phyloP scores from a whole-genome alignment of 2,329 filamentous ascomycete genomes.

The Truncatella angustata region DNA sequence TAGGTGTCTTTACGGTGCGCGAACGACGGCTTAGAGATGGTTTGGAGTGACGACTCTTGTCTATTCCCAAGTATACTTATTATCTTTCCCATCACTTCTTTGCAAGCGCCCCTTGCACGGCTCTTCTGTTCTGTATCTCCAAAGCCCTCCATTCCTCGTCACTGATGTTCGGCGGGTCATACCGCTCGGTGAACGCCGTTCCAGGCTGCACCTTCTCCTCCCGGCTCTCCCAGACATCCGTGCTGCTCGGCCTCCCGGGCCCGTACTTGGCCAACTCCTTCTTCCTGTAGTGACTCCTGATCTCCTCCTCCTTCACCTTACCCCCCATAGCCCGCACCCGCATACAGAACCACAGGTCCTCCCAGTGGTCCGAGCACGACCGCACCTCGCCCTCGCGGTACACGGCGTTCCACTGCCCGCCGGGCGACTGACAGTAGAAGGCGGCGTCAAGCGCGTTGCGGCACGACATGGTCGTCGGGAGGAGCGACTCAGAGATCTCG shows the following conservation, averaged over 20 bases:
- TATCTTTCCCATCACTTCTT: no score
- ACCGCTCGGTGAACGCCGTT: slow-evolving; percentile 41
- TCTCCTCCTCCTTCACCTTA: slow-evolving; percentile 56
- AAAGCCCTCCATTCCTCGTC: slow-evolving; percentile 42
- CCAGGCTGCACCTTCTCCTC: slow-evolving; percentile 54
- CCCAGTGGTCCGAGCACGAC: slow-evolving; percentile 81
- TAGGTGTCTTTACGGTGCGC: no score
- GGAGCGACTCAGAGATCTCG: slow-evolving; percentile 64
- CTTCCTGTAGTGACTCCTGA: slow-evolving; percentile 66
- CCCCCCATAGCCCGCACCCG: slow-evolving; percentile 65
- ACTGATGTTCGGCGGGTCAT: slow-evolving; percentile 34
- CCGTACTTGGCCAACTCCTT: slow-evolving; percentile 66
- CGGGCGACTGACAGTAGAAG: slow-evolving; percentile 90
- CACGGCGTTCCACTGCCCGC: slow-evolving; percentile 86
- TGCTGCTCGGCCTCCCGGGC: slow-evolving; percentile 66
- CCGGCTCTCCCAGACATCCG: slow-evolving; percentile 85
- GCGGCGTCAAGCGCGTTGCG: slow-evolving; percentile 86
- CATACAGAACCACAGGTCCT: slow-evolving; percentile 98
- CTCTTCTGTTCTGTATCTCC: slow-evolving; percentile 30
- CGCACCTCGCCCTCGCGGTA: slow-evolving; percentile 82
- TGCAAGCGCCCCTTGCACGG: slow-evolving; percentile 18
- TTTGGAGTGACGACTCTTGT: background rate
- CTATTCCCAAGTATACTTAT: slow-evolving; percentile 2
- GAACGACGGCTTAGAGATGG: background rate
- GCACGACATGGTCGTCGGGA: slow-evolving; percentile 84